Conservation (phyloP, 2,329 filamentous ascomycete species). For the Thelonectria rubi region DNA sequence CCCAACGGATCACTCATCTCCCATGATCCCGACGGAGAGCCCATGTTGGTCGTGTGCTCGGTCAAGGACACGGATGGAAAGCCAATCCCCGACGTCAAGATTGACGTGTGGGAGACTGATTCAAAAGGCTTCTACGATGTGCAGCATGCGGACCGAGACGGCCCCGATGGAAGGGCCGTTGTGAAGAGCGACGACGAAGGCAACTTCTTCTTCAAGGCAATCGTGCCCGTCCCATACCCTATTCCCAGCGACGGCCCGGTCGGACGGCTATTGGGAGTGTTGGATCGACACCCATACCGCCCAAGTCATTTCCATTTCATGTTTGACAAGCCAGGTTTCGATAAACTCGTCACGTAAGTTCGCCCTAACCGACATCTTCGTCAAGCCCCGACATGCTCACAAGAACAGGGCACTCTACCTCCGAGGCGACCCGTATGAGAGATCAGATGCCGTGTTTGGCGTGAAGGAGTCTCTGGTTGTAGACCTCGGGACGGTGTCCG, state of each 20-base stretch:
- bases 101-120: slow-evolving; percentile 85
- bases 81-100: slow-evolving; percentile 69
- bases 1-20: slow-evolving; percentile 66
- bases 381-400: background rate
- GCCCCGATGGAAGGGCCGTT: slow-evolving; percentile 44
- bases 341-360: slow-evolving; percentile 27
- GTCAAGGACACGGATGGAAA: slow-evolving; percentile 69
- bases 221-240: slow-evolving; percentile 84
- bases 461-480: slow-evolving; percentile 84
- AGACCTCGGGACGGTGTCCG: slow-evolving; percentile 54
- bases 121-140: slow-evolving; percentile 79
- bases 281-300: slow-evolving; percentile 77
- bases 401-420: slow-evolving; percentile 75
- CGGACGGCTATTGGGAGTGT: slow-evolving; percentile 70
- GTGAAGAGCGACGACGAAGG: slow-evolving; percentile 42
- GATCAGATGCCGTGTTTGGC: slow-evolving; percentile 85
- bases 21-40: slow-evolving; percentile 70
- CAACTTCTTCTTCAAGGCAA: slow-evolving; percentile 79
- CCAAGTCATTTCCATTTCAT: slow-evolving; percentile 89
- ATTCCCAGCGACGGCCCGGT: slow-evolving; percentile 88
- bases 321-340: slow-evolving; percentile 64
- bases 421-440: slow-evolving; percentile 81
- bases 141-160: slow-evolving; percentile 68
- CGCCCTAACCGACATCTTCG: background rate
- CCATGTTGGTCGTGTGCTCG: slow-evolving; percentile 73